A percentile compares a stretch with the other conserved stretches of the same genome.
Conservation (phyloP, 2,329 filamentous ascomycete genomes). For the Aspergillus sp. region DNA sequence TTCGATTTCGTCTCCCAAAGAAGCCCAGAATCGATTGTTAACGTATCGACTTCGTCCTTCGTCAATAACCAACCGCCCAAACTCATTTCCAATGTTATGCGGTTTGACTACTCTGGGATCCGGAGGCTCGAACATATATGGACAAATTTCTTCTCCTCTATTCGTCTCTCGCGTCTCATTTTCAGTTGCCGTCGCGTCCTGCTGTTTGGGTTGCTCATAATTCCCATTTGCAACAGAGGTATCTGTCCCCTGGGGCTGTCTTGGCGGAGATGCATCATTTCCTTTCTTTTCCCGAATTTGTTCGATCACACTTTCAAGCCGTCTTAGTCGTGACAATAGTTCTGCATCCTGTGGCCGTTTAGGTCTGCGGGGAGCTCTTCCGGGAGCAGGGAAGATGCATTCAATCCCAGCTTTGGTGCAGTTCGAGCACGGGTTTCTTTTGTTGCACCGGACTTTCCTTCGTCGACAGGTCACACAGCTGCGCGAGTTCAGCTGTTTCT, state of each 20-base stretch:
- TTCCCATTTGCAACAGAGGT: not conserved
- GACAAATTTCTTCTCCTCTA: conserved; percentile 4
- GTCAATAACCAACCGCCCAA: conserved; percentile 52
- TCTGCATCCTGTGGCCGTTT: conserved; percentile 53
- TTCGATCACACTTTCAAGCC: conserved; percentile 54
- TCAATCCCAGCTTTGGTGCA: conserved; percentile 46
- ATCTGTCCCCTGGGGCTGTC: conserved; percentile 5
- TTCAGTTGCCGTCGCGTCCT: not conserved
- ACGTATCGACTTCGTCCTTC: conserved; percentile 54
- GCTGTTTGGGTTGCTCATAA: not conserved
- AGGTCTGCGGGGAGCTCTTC: conserved; percentile 51
- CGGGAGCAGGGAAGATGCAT: conserved; percentile 55
- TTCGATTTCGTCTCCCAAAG: conserved; percentile 55
- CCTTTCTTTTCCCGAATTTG: conserved; percentile 44
- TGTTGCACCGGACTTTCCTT: conserved; percentile 43
- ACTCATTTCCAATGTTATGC: conserved; percentile 36
- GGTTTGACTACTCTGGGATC: conserved; percentile 15
- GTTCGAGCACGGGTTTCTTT: conserved; percentile 41
- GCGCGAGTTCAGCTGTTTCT: conserved; percentile 26
- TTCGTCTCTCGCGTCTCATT: not conserved
- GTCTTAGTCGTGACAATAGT: conserved; percentile 48
- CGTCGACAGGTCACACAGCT: conserved; percentile 42
- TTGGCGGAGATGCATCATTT: conserved; percentile 11
- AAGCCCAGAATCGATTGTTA: conserved; percentile 55
- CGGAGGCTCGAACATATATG: conserved; percentile 7